These are phyloP conservation scores for Xylariaceae sp. DNA, from an alignment of 2,329 filamentous ascomycete genomes.

Conservation along the genomic window DNA sequence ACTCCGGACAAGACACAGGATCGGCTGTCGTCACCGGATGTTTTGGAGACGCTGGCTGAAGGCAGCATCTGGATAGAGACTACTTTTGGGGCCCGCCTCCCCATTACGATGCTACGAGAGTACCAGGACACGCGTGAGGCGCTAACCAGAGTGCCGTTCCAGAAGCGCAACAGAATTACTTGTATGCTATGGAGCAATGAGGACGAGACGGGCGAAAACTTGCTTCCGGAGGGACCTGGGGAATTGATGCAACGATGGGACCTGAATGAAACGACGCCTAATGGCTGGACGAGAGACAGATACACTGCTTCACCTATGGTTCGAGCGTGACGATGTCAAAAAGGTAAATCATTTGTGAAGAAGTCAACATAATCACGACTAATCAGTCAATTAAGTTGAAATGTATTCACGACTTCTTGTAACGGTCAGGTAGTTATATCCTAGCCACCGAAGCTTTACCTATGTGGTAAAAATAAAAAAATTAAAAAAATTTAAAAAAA, in stretches of 20 bases:
- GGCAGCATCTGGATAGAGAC: slow-evolving; percentile 11
- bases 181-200: slow-evolving; percentile 15
- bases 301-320: not conserved
- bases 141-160: not conserved
- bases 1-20: slow-evolving; percentile 4
- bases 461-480: too few species aligned
- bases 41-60: slow-evolving; percentile 9
- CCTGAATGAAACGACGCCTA: slow-evolving; percentile 5
- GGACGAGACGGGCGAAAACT: slow-evolving; percentile 3
- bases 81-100: slow-evolving; percentile 6
- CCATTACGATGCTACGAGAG: slow-evolving; percentile 1
- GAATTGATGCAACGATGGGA: slow-evolving; percentile 13
- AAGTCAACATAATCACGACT: too few species aligned
- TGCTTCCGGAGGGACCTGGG: slow-evolving; percentile 7
- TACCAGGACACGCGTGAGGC: not conserved
- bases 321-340: not conserved
- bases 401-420: too few species aligned
- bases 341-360: too few species aligned
- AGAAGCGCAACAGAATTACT: not conserved
- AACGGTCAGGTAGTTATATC: too few species aligned
- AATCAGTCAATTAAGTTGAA: too few species aligned
- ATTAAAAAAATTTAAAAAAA: too few species aligned
- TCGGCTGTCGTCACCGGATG: slow-evolving; percentile 5
- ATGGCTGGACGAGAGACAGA: slow-evolving; percentile 6
- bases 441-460: too few species aligned